Base-by-base conservation (phyloP, 306 rosid genomes). In the Cicer cuneatum region DNA sequence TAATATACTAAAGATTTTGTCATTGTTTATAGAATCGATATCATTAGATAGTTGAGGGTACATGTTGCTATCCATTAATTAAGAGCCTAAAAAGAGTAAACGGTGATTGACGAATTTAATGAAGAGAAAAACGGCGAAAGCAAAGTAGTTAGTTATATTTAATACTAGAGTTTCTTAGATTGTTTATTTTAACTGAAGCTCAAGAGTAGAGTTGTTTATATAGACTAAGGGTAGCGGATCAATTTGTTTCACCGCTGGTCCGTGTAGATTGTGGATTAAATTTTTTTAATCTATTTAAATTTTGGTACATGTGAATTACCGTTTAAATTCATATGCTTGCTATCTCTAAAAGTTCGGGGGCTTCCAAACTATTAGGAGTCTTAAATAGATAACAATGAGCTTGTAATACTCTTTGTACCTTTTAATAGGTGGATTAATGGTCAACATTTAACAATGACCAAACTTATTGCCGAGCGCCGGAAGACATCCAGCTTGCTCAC, bases 341-440 rank as follows among this genome's bases (percentile, higher is more conserved):
- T 47, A 7, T 59, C 16, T 51, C 33, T 8, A 68, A 66, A 33
- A 41, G 35, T 33, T 56, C 14, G 9, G 19, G 37, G 62, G 19
- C 45, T 61, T 60, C 79, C 19, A 7, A 8, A 8, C 13, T 7
- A 42, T 48, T 42, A 60, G 47, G 10, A 68, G 40, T 66, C 62
- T 67, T 15, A 2, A 48, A 64, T 14, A 46, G 2, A 18, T 35
- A 73, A 54, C 33, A 8, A 18, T 45, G 47, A 45, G 67, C 68
- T 74, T 16, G 66, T 76, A 7, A 19, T 58, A 61, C 35, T 59
- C 19, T 13, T 69, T 48, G 13, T 73, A 10, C 59, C 42, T 80
- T 71, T 46, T 24, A 35, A 73, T 59, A 92, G 97, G 86, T 94
- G 99, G 96, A 94, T 94, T 97, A 94, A 94, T 83, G 99, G 99